Conservation (phyloP, 202 grass and related monocot genomes). For the Musa balbisiana region DNA sequence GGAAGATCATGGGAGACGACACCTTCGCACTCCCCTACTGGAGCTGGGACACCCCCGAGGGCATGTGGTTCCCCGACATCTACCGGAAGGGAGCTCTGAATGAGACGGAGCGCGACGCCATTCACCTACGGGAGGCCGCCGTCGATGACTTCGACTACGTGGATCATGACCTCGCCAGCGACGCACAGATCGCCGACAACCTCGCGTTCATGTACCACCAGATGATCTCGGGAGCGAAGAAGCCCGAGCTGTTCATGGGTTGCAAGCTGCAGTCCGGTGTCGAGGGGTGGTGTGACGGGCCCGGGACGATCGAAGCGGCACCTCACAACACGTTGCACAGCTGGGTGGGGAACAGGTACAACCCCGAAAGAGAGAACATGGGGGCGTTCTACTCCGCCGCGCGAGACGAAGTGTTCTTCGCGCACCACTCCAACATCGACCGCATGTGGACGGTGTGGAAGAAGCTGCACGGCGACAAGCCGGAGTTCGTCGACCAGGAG, state of each 20-base stretch:
- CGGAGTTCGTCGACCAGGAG: neutral
- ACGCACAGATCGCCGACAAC: neutral
- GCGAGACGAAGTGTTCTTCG: neutral
- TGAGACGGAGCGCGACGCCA: neutral
- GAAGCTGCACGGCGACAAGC: neutral
- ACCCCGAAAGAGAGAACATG: neutral
- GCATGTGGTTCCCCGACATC: neutral
- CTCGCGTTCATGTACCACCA: neutral
- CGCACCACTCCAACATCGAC: neutral
- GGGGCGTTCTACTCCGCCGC: neutral
- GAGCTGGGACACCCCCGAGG: neutral
- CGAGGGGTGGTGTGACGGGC: neutral
- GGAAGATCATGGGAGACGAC: neutral
- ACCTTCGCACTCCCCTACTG: neutral
- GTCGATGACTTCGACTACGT: neutral
- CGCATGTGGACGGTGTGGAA: neutral
- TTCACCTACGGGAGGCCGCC: neutral
- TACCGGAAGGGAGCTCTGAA: neutral
- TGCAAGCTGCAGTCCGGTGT: neutral
- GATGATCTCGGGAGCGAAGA: neutral
- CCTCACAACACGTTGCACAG: neutral
- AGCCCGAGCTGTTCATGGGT: neutral
- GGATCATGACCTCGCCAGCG: neutral
- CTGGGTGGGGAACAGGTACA: neutral
- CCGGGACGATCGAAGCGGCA: neutral